phyloP scores from a whole-genome alignment of 139 green algal species.

The Closterium sp. region DNA sequence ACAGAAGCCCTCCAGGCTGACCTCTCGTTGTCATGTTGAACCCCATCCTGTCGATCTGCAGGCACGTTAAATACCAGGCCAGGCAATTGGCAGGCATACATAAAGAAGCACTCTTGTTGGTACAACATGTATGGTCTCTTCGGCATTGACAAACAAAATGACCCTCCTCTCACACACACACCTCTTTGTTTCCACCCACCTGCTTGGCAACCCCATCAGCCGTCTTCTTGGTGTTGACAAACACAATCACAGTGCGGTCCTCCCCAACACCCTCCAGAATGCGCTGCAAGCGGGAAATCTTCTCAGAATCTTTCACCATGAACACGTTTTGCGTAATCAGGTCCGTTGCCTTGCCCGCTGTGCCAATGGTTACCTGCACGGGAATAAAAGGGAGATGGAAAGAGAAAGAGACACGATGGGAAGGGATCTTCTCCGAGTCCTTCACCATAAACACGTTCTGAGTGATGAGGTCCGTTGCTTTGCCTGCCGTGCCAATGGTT shows the following conservation, averaged over 20 bases:
- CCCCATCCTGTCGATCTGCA: slow-evolving; percentile 50
- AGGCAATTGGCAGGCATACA: too few species aligned
- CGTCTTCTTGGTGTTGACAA: slow-evolving; percentile 91
- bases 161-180: too few species aligned
- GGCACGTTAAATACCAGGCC: too few species aligned
- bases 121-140: too few species aligned
- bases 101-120: too few species aligned
- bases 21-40: slow-evolving; percentile 82
- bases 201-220: slow-evolving; percentile 80
- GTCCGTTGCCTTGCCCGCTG: slow-evolving; percentile 78
- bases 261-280: neutral
- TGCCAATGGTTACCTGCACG: slow-evolving; percentile 84
- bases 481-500: slow-evolving; percentile 85
- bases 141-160: too few species aligned
- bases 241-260: slow-evolving; percentile 81
- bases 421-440: slow-evolving; percentile 43
- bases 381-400: neutral
- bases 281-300: slow-evolving; percentile 3
- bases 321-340: slow-evolving; percentile 88
- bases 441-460: slow-evolving; percentile 78
- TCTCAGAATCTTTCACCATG: slow-evolving; percentile 59
- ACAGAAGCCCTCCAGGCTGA: slow-evolving; percentile 75
- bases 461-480: slow-evolving; percentile 83
- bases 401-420: too few species aligned
- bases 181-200: slow-evolving; percentile 40